These are phyloP conservation scores for Globisporangium middletonii DNA, from an alignment of 352 stramenopile genomes.

Conservation along the genomic window DNA sequence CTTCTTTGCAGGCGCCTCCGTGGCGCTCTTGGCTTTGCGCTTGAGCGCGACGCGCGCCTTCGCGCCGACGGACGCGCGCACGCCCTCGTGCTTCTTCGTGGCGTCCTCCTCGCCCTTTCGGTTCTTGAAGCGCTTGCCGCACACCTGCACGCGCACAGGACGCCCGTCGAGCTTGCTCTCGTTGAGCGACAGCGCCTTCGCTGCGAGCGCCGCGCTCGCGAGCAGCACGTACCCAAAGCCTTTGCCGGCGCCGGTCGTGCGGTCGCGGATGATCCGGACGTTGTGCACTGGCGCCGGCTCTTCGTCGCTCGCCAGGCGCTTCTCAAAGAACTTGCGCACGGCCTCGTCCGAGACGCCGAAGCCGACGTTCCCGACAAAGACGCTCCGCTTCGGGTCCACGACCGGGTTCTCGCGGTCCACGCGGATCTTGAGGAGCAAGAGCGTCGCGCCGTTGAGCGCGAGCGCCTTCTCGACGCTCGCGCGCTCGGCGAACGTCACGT, in stretches of 20 bases:
- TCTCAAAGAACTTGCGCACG: conserved; percentile 64
- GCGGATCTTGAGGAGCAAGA: conserved; percentile 57
- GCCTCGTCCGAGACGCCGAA: conserved; percentile 82
- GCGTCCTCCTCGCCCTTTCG: conserved; percentile 44
- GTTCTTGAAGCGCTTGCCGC: conserved; percentile 84
- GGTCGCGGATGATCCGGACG: conserved; percentile 87
- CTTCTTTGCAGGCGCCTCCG: not conserved
- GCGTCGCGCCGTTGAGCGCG: conserved; percentile 59
- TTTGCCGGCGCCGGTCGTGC: conserved; percentile 85
- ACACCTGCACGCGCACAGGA: conserved; percentile 70
- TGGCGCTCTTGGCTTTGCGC: conserved; percentile 18
- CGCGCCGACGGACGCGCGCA: conserved; percentile 43
- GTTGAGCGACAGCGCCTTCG: conserved; percentile 63
- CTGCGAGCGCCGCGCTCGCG: conserved; percentile 50
- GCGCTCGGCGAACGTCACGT: conserved; percentile 78
- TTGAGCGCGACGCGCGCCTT: conserved; percentile 60
- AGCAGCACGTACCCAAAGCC: conserved; percentile 90
- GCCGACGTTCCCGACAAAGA: conserved; percentile 90
- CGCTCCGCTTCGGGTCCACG: conserved; percentile 74
- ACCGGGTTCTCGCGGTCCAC: conserved; percentile 57
- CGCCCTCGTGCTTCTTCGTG: conserved; percentile 47
- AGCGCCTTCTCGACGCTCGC: conserved; percentile 61
- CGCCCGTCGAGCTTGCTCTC: conserved; percentile 64
- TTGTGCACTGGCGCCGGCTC: conserved; percentile 70
- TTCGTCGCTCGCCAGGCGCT: conserved; percentile 61